Evolutionary conservation across 441 rosid species (phyloP), one percentile per base, ranked within the genome.

Genomic region (Omphalea diandra): DNA sequence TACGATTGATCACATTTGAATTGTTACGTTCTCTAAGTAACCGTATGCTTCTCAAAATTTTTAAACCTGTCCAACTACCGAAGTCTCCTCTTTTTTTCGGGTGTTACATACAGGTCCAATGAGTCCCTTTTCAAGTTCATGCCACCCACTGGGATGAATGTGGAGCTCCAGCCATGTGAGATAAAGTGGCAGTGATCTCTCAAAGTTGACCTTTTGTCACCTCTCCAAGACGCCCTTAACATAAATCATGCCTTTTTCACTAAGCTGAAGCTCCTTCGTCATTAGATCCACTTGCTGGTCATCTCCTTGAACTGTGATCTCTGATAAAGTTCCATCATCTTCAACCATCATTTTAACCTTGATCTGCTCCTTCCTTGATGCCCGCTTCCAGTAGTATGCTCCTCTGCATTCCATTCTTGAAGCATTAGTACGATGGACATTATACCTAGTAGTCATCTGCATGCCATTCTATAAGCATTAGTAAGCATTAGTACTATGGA

Each of bases 221-320:
- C 88, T 84, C 85, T 89, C 97, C 50, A 94, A 82, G 55, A 91
- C 71, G 73, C 97, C 98, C 73, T 91, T 88, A 0, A 87, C 97
- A 69, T 91, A 88, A n/a, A 90, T 93, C 97, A 94, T 94, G 60
- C 96, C 97, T 75, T 91, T 91, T 80, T 93, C 91, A 66, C 70
- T 86, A 68, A 93, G 77, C 71, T 87, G 79, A 63, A 94, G 97
- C 67, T 94, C 93, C 68, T 86, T 94, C 71, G 94, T 85, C 97
- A 91, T 82, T 75, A 86, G 86, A 59, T 91, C 96, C 6, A 94
- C 93, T 46, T 88, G 97, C 73, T 88, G 91, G 71, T 94, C 97
- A 77, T 94, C 98, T 46, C 98, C 98, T 75, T 87, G 97, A 72
- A 94, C 97, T 63, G 89, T 57, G 38, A 91, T 76, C 83, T 91